These are phyloP conservation scores for Conticribra weissflogii DNA, from an alignment of 108 stramenopile genomes.

Conservation along the genomic window DNA sequence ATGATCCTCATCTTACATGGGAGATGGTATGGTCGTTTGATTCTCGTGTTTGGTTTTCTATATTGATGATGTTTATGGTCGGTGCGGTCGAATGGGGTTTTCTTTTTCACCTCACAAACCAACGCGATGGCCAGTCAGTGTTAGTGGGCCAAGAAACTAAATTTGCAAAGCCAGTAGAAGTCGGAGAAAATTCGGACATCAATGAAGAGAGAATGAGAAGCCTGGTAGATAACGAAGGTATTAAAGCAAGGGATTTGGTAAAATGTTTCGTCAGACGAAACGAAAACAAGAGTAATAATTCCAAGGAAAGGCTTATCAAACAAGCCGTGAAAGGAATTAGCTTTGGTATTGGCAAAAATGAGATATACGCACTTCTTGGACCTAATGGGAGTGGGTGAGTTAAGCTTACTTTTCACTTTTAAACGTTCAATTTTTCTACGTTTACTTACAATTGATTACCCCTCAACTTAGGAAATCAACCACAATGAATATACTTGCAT, in stretches of 20 bases:
- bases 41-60: slow-evolving; percentile 38
- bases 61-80: slow-evolving; percentile 38
- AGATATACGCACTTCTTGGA: slow-evolving; percentile 1
- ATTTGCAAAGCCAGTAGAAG: slow-evolving; percentile 12
- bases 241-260: slow-evolving; percentile 48
- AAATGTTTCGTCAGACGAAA: slow-evolving; percentile 27
- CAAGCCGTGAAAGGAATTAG: slow-evolving; percentile 47
- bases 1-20: slow-evolving; percentile 43
- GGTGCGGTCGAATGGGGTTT: slow-evolving; percentile 45
- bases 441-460: neutral
- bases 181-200: slow-evolving; percentile 20
- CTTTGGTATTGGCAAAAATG: slow-evolving; percentile 37
- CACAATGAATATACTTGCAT: slow-evolving; percentile 39
- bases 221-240: slow-evolving; percentile 28
- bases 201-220: slow-evolving; percentile 29
- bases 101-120: slow-evolving; percentile 37
- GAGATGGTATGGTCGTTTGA: slow-evolving; percentile 44
- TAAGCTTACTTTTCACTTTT: neutral
- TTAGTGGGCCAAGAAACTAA: neutral
- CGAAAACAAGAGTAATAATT: neutral
- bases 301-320: slow-evolving; percentile 15
- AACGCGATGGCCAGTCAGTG: too few relatives aligned
- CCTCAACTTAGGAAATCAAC: slow-evolving; percentile 37
- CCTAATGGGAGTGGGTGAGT: neutral
- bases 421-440: neutral